phyloP scores from a whole-genome alignment of 768 basidiomycete species.

The Hericium rajendrae region DNA sequence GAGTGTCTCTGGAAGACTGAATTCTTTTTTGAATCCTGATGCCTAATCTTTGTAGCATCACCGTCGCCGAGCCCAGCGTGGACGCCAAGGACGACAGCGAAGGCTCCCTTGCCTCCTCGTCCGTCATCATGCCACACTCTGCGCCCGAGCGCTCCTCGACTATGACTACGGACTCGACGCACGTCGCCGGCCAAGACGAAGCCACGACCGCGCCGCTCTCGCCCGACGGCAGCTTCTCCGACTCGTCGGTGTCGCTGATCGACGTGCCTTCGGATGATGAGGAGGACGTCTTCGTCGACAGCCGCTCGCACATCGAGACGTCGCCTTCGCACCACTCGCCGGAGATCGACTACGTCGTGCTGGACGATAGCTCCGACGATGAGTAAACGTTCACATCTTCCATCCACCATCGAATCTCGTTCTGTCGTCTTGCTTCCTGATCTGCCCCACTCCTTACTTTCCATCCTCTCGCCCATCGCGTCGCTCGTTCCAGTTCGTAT shows the following conservation, averaged over 20 bases:
- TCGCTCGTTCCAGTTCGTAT: background rate
- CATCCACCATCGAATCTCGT: background rate
- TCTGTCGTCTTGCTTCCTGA: background rate
- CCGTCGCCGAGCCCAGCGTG: conserved; percentile 42
- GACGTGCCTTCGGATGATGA: conserved; percentile 44
- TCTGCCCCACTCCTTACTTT: background rate
- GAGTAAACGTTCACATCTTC: conserved; percentile 3
- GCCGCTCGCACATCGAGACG: conserved; percentile 30
- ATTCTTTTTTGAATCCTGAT: background rate
- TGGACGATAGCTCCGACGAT: conserved; percentile 59
- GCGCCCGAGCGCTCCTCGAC: conserved; percentile 4
- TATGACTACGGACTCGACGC: conserved; percentile 1
- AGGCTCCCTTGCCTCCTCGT: conserved; percentile 58
- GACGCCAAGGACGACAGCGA: conserved; percentile 24
- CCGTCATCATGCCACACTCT: conserved; percentile 54
- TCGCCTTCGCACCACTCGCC: conserved; percentile 14
- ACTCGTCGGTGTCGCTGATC: conserved; percentile 49
- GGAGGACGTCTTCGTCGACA: conserved; percentile 53
- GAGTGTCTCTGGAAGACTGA: conserved; percentile 21
- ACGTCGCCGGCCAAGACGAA: conserved; percentile 9
- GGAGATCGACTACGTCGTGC: conserved; percentile 55
- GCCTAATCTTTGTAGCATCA: conserved; percentile 36
- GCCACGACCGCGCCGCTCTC: conserved; percentile 19
- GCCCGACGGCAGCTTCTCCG: conserved; percentile 12
- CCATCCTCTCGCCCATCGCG: background rate